Evolutionary conservation across 306 rosid genomes (phyloP).

Genomic region (Ziziphus jujuba): DNA sequence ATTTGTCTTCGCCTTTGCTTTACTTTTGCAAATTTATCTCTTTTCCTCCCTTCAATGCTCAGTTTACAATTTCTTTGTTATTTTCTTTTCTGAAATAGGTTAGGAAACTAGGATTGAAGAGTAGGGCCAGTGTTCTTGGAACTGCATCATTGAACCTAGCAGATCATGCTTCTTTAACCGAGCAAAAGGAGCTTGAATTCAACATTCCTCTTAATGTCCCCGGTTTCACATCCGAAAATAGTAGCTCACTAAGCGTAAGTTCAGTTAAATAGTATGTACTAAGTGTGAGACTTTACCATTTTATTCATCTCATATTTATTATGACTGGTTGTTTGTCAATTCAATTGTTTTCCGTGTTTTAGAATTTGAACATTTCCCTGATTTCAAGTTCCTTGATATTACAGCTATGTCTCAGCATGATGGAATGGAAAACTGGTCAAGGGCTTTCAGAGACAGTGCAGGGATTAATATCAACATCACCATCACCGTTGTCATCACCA

Average conservation of each 20-base stretch:
- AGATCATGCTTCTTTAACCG: constrained; percentile 27
- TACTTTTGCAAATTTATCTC: background rate
- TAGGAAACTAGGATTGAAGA: constrained; percentile 24
- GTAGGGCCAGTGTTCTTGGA: constrained; percentile 20
- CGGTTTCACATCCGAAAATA: background rate
- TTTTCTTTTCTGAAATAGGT: constrained; percentile 18
- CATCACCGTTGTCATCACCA: too few relatives aligned
- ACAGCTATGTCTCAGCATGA: constrained; percentile 29
- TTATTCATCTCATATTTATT: background rate
- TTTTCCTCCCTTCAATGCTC: background rate
- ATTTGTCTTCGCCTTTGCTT: background rate
- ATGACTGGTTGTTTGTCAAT: background rate
- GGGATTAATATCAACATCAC: constrained; percentile 3
- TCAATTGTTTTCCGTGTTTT: background rate
- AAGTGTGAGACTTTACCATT: too few relatives aligned
- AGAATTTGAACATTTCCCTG: constrained; percentile 1
- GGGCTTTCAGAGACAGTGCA: constrained; percentile 15
- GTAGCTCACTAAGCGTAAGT: constrained; percentile 37
- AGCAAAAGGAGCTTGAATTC: constrained; percentile 21
- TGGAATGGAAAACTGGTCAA: constrained; percentile 24
- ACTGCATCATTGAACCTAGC: constrained; percentile 34
- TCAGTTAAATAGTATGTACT: background rate
- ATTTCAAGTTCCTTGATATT: background rate
- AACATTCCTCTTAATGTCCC: constrained; percentile 28
- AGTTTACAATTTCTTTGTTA: background rate